phyloP scores from a whole-genome alignment of 1,139 yeast species.

The Kodamaea sp. region DNA sequence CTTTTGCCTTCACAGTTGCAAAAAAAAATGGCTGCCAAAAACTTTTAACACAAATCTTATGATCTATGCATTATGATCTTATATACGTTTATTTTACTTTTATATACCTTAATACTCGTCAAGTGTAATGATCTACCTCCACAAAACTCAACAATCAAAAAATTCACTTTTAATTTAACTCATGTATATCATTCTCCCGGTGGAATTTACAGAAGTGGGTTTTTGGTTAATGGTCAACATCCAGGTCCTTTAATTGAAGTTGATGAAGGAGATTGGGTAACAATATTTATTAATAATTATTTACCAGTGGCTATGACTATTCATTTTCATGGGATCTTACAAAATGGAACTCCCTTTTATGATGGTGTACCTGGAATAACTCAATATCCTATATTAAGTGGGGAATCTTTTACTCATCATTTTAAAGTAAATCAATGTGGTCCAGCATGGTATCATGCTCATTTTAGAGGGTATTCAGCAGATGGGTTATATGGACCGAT shows the following conservation, averaged over 20 bases:
- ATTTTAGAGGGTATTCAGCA: slow-evolving; percentile 44
- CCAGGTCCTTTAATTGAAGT: slow-evolving; percentile 37
- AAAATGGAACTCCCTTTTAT: slow-evolving; percentile 34
- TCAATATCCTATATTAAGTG: slow-evolving; percentile 36
- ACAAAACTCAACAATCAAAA: slow-evolving; percentile 3
- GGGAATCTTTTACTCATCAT: slow-evolving; percentile 32
- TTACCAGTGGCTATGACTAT: slow-evolving; percentile 34
- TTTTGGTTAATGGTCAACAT: slow-evolving; percentile 30
- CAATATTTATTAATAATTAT: slow-evolving; percentile 24
- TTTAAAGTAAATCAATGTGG: slow-evolving; percentile 42
- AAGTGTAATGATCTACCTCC: slow-evolving; percentile 2
- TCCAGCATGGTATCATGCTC: slow-evolving; percentile 52
- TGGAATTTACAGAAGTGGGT: slow-evolving; percentile 18
- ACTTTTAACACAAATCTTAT: no score
- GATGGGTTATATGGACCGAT: slow-evolving; percentile 47
- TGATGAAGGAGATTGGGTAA: slow-evolving; percentile 34
- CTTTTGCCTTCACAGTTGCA: background rate
- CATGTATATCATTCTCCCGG: slow-evolving; percentile 16
- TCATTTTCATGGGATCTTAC: slow-evolving; percentile 49
- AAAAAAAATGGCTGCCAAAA: background rate
- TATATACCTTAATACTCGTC: background rate
- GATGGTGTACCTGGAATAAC: slow-evolving; percentile 46
- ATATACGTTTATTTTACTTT: no score
- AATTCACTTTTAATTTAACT: slow-evolving; percentile 13
- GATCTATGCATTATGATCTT: no score